These are phyloP conservation scores for Saturnispora dispora DNA, from an alignment of 805 yeast genomes.

Conservation along the genomic window DNA sequence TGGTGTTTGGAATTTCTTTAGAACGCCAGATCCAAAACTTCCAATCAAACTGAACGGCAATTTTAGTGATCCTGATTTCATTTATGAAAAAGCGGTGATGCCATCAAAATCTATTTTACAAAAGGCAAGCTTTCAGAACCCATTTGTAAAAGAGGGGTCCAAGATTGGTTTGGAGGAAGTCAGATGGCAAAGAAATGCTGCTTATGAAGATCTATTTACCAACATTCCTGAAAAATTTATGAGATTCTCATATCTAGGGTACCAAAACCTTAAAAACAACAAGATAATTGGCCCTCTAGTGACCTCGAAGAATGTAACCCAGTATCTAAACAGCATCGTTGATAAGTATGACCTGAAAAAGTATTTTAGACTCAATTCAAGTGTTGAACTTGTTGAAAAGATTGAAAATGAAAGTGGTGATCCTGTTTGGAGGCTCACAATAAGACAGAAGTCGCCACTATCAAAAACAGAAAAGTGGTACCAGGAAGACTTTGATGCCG, in stretches of 20 bases:
- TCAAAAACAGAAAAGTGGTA: constrained; percentile 31
- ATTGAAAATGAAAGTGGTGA: constrained; percentile 28
- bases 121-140: constrained; percentile 27
- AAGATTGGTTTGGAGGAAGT: constrained; percentile 11
- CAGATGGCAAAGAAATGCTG: constrained; percentile 33
- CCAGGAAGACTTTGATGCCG: constrained; percentile 45
- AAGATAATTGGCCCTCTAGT: constrained; percentile 10
- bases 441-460: constrained; percentile 10
- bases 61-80: constrained; percentile 13
- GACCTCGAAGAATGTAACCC: constrained; percentile 16
- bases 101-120: constrained; percentile 15
- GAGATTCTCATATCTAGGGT: constrained; percentile 29
- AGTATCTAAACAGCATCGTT: constrained; percentile 10
- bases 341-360: constrained; percentile 22
- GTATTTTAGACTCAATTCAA: constrained; percentile 31
- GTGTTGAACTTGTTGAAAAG: constrained; percentile 32
- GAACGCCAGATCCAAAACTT: constrained; percentile 17
- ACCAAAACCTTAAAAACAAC: constrained; percentile 5
- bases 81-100: constrained; percentile 10
- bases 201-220: constrained; percentile 33
- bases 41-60: constrained; percentile 10
- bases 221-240: constrained; percentile 34
- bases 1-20: constrained; percentile 31
- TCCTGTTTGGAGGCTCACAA: constrained; percentile 11
- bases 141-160: constrained; percentile 18